phyloP scores from a whole-genome alignment of 805 yeast species.

The Saccharomycopsis guyanensis region DNA sequence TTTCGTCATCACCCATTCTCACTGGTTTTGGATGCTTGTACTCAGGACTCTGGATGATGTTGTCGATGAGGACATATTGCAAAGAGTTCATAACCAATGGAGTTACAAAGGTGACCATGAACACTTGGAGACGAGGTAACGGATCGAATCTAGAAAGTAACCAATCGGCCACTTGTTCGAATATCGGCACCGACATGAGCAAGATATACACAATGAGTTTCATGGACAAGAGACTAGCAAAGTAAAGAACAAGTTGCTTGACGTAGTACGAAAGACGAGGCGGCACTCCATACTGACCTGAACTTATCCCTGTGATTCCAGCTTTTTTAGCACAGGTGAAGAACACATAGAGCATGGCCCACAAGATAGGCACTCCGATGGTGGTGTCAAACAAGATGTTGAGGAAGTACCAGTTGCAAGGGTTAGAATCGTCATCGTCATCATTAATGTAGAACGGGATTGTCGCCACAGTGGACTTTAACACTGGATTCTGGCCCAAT shows the following conservation, averaged over 20 bases:
- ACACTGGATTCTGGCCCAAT: constrained; percentile 21
- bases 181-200: constrained; percentile 53
- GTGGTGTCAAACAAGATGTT: constrained; percentile 89
- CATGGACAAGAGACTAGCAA: constrained; percentile 45
- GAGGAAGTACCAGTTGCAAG: constrained; percentile 93
- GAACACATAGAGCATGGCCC: constrained; percentile 45
- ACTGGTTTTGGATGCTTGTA: constrained; percentile 14
- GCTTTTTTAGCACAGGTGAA: constrained; percentile 39
- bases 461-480: constrained; percentile 15
- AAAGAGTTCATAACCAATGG: constrained; percentile 68
- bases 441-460: constrained; percentile 18
- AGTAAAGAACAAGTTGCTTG: constrained; percentile 44
- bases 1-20: constrained; percentile 7
- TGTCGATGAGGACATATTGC: constrained; percentile 67
- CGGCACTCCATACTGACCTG: constrained; percentile 44
- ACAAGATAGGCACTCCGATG: constrained; percentile 79
- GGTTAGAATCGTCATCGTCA: constrained; percentile 45
- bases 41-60: constrained; percentile 39
- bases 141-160: constrained; percentile 77
- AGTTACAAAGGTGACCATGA: constrained; percentile 77
- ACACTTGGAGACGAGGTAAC: constrained; percentile 76
- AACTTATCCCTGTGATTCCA: constrained; percentile 36
- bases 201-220: constrained; percentile 54
- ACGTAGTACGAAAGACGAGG: constrained; percentile 38
- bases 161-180: constrained; percentile 65